Base-by-base conservation (phyloP, 495 filamentous ascomycete genomes). In the Neurospora terricola region DNA sequence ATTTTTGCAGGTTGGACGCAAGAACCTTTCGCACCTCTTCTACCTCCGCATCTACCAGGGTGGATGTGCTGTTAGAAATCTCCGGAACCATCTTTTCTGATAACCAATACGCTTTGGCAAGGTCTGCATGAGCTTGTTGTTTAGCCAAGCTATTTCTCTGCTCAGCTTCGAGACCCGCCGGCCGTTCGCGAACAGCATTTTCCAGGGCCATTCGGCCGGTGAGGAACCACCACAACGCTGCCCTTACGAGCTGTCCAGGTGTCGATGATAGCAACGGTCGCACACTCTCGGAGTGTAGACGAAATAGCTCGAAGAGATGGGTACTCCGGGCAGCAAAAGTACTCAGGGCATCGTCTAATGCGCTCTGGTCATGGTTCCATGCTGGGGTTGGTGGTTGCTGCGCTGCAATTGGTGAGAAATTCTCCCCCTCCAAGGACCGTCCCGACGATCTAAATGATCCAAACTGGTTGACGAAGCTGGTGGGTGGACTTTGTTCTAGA, bases 221-320 rank as follows among this genome's bases (percentile, higher is more conserved):
- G 73, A 96, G 77, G 76, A 97, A 97, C 94, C 94, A 97, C 94
- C 94, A 97, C 3, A 91, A 79, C 21, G 88, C 89, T 62, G 88
- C 90, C 73, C 90, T 84, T 14, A 92, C 84, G 84, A 94, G 89
- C 76, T 93, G 88, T 23, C 87, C 81, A 3, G 88, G 84, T 9
- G 85, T 85, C 12, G 86, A 89, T 71, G 85, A 86, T 71, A 84
- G 80, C n/a, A 91, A 69, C 0, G 91, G 89, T 71, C 87, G 88
- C n/a, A 88, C 86, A 54, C 87, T 85, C 76, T 95, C 91, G 4
- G 92, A 90, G 68, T 93, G 90, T 14, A 91, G 80, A 37, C 86
- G 83, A 77, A 96, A 93, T 7, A 93, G 83, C 73, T 88, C 87
- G 71, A 88, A 87, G 75, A 93, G 85, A 78, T 91, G 91, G 39